These are phyloP conservation scores for Claviceps sp. DNA, from an alignment of 2,329 filamentous ascomycete genomes.

Conservation along the genomic window DNA sequence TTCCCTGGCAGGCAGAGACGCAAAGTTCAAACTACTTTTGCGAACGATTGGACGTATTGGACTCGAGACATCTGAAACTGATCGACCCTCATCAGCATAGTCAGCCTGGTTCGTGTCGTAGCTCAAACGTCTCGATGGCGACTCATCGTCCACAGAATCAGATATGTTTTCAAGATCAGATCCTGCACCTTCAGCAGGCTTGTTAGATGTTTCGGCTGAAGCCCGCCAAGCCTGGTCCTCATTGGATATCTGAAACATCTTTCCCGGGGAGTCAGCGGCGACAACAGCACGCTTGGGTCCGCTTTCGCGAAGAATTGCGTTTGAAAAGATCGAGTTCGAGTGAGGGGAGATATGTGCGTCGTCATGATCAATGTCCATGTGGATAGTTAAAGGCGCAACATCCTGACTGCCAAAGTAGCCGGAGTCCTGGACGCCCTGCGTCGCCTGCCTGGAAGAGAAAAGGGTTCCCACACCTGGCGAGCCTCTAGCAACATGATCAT, in stretches of 20 bases:
- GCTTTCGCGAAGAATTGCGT: slow-evolving; percentile 8
- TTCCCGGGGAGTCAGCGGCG: slow-evolving; percentile 18
- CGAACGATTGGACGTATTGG: slow-evolving; percentile 65
- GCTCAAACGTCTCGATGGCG: slow-evolving; percentile 5
- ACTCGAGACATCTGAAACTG: slow-evolving; percentile 57
- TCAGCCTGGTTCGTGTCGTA: slow-evolving; percentile 1
- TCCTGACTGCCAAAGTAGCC: slow-evolving; percentile 59
- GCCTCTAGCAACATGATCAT: slow-evolving; percentile 35
- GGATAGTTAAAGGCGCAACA: slow-evolving; percentile 14
- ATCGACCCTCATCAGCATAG: slow-evolving; percentile 34
- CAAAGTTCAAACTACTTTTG: slow-evolving; percentile 92
- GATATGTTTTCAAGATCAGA: not conserved
- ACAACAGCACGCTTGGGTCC: slow-evolving; percentile 16
- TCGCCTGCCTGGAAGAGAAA: slow-evolving; percentile 17
- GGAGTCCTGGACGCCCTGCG: slow-evolving; percentile 36
- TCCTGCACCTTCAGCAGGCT: not conserved
- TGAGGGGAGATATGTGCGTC: slow-evolving; percentile 11
- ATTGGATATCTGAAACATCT: slow-evolving; percentile 29
- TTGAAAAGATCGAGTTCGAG: slow-evolving; percentile 8
- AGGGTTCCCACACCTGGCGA: slow-evolving; percentile 19
- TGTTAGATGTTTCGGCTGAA: slow-evolving; percentile 6
- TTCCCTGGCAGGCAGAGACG: slow-evolving; percentile 80
- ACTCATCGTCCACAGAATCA: slow-evolving; percentile 2
- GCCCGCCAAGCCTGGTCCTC: slow-evolving; percentile 27
- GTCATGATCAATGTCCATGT: slow-evolving; percentile 12